Evolutionary conservation across 1,284 basidiomycete genomes (phyloP).

Genomic region (Ustilago curta): DNA sequence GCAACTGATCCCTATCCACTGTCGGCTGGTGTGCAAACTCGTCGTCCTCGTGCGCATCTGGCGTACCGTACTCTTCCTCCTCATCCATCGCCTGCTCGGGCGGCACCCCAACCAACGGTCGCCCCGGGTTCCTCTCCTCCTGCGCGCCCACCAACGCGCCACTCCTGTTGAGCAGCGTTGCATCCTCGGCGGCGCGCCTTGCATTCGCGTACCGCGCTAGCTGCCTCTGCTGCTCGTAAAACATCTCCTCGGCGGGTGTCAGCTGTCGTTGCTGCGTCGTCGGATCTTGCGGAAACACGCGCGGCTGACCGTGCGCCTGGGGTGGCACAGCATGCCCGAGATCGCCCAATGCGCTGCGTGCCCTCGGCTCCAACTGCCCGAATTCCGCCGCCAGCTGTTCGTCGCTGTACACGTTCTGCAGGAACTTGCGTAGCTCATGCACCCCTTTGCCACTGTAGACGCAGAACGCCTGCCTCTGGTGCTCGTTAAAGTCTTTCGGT

Average conservation of each 20-base stretch:
- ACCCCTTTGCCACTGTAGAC: slow-evolving; percentile 96
- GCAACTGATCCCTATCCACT: slow-evolving; percentile 12
- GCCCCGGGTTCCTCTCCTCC: slow-evolving; percentile 27
- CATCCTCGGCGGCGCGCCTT: slow-evolving; percentile 28
- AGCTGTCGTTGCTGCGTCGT: slow-evolving; percentile 6
- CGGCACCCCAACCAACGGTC: slow-evolving; percentile 19
- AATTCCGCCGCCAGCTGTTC: slow-evolving; percentile 48
- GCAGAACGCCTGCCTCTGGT: slow-evolving; percentile 92
- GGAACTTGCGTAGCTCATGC: slow-evolving; percentile 79
- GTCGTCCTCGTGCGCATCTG: slow-evolving; percentile 20
- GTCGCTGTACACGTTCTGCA: slow-evolving; percentile 56
- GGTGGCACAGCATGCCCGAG: slow-evolving; percentile 1
- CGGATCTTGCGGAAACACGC: not conserved
- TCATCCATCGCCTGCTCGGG: not conserved
- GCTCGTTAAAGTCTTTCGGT: slow-evolving; percentile 89
- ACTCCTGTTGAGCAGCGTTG: slow-evolving; percentile 13
- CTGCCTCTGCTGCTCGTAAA: slow-evolving; percentile 42
- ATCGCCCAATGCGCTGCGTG: slow-evolving; percentile 29
- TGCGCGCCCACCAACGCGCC: slow-evolving; percentile 22
- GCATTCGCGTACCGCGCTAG: slow-evolving; percentile 35
- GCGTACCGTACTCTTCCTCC: slow-evolving; percentile 25
- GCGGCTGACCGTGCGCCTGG: not conserved
- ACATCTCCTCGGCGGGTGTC: slow-evolving; percentile 35
- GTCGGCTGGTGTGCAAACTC: not conserved
- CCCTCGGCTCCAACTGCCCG: slow-evolving; percentile 47